Base-by-base conservation (phyloP, 108 stramenopile species). In the Schizochytrium sp. region DNA sequence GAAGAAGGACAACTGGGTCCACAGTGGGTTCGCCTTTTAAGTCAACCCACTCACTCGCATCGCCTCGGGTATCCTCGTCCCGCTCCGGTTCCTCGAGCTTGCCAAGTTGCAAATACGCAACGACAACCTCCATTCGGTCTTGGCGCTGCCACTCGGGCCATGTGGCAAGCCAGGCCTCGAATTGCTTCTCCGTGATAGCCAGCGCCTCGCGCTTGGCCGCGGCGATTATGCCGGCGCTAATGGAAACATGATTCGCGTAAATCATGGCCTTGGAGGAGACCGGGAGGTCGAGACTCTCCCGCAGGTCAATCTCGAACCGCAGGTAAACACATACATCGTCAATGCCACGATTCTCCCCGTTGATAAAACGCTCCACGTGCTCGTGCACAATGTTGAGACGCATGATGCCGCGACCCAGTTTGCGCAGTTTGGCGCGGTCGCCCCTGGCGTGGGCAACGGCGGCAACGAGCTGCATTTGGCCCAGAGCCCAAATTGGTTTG, bases 141-240 rank as follows among this genome's bases (percentile, higher is more conserved):
- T 53, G 51, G 8, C 76, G 76, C 76, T 83, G 76, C 76, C 76
- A 83, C 76, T 83, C 76, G n/a, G 76, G 76, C 76, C 76, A 83
- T 34, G 10, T 18, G 14, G 45, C 76, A 12, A 83, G 51, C 76
- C 76, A 83, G n/a, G n/a, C 25, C 18, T 83, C 51, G 48, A 83
- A 83, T 12, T 47, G 12, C n/a, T 47, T 28, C 45, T 83, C 76
- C 19, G 76, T 25, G 28, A 83, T 34, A 1, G 76, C 45, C n/a
- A 83, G 4, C 51, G 76, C 76, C 2, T 83, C 76, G 14, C 28
- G 45, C 51, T 12, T 28, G 6, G 76, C 51, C 25, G 12, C 48
- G 23, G 45, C 76, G 76, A 83, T 47, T 0, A 6, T 45, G n/a
- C 25, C n/a, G 10, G 6, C 12, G 45, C 28, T 28, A 28, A 83